A percentile compares a stretch with the other conserved stretches of the same genome.
Evolutionary conservation across 2,329 filamentous ascomycete genomes (phyloP).

Genomic region (Volutella citrinella): DNA sequence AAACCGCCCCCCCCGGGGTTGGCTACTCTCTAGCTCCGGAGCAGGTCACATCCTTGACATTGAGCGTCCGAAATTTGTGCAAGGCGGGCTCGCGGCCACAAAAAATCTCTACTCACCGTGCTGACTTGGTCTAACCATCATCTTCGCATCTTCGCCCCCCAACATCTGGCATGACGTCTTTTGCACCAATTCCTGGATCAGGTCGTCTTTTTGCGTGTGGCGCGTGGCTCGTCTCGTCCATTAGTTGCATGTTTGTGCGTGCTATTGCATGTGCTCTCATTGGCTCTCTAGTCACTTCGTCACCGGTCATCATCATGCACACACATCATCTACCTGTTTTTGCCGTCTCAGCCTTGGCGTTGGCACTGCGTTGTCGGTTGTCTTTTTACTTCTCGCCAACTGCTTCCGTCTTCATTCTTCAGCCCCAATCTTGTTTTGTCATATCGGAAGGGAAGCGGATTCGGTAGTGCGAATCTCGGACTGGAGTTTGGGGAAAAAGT

Average conservation of each 20-base stretch:
- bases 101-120: too few species aligned
- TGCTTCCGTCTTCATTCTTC: slow-evolving; percentile 6
- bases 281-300: too few species aligned
- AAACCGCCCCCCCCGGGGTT: too few species aligned
- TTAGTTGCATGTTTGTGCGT: slow-evolving; percentile 4
- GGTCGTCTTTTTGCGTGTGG: slow-evolving; percentile 5
- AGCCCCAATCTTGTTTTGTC: slow-evolving; percentile 7
- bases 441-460: slow-evolving; percentile 5
- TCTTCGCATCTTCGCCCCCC: too few species aligned
- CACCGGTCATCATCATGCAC: slow-evolving; percentile 2
- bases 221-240: slow-evolving; percentile 4
- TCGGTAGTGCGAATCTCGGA: slow-evolving; percentile 5
- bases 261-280: slow-evolving; percentile 5
- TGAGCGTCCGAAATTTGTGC: slow-evolving; percentile 9
- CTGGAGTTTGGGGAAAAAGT: slow-evolving; percentile 10
- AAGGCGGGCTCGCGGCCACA: too few species aligned
- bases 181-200: background rate
- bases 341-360: too few species aligned
- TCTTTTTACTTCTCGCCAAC: slow-evolving; percentile 2
- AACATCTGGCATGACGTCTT: too few species aligned
- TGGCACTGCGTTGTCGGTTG: too few species aligned
- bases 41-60: slow-evolving; percentile 14
- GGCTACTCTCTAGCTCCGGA: too few species aligned
- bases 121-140: too few species aligned
- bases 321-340: slow-evolving; percentile 1